Percentiles rank a stretch among this genome's conserved stretches.
phyloP scores from a whole-genome alignment of 2,329 filamentous ascomycete species.

The Talaromyces albobiverticillius region DNA sequence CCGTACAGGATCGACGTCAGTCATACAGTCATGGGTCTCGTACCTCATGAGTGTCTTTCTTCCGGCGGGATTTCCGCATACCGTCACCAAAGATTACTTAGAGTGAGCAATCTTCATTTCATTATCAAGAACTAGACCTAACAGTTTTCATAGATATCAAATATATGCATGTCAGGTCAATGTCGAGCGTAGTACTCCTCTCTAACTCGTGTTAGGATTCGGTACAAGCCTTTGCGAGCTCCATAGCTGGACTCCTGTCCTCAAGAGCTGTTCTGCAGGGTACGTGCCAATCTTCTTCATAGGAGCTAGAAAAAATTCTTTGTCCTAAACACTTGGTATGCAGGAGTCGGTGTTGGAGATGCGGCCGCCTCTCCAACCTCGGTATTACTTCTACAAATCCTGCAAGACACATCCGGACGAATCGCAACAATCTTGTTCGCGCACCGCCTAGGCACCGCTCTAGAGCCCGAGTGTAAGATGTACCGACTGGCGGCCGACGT shows the following conservation, averaged over 20 bases:
- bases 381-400: constrained; percentile 75
- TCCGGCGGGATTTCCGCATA: constrained; percentile 83
- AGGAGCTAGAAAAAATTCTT: too few relatives aligned
- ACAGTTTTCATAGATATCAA: constrained; percentile 54
- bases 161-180: constrained; percentile 55
- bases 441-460: constrained; percentile 72
- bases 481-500: constrained; percentile 84
- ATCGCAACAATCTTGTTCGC: constrained; percentile 85
- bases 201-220: constrained; percentile 30
- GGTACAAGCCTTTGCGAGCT: constrained; percentile 42
- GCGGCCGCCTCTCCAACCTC: constrained; percentile 73
- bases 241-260: constrained; percentile 59
- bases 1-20: constrained; percentile 20
- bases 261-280: constrained; percentile 78
- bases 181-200: not conserved
- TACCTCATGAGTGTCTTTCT: constrained; percentile 72
- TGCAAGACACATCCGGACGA: constrained; percentile 77
- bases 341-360: constrained; percentile 79
- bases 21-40: constrained; percentile 34
- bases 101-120: constrained; percentile 45
- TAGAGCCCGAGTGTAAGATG: constrained; percentile 87
- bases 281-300: constrained; percentile 24
- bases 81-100: constrained; percentile 80
- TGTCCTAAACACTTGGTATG: too few relatives aligned
- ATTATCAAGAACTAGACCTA: not conserved